Evolutionary conservation across 2,329 filamentous ascomycete species (phyloP), one percentile per base, ranked within the genome.

Genomic region (Hymenoscyphus fructigenus): DNA sequence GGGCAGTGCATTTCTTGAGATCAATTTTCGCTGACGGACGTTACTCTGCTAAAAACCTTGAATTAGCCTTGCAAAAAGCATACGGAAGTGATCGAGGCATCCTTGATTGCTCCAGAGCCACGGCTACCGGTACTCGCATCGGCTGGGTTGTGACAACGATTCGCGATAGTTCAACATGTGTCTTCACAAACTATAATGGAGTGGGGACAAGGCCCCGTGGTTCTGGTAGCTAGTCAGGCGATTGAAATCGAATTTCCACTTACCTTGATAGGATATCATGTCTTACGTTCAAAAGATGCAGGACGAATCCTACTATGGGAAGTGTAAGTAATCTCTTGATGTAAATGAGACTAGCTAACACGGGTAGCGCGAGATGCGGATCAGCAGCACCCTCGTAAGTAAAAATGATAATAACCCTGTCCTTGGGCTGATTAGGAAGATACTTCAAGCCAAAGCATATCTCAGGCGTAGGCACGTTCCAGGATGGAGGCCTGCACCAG

Each of bases 181-280:
- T 65, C 44, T 65, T 65, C 57, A 65, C 63, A 7, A 65, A 65
- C 41, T 65, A 65, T 55, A 65, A 65, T 50, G 32, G 58, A 28
- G 47, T 61, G n/a, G 47, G 58, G n/a, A 57, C 47, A 57, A 28
- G 63, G 26, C 59, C 55, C 10, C 36, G 36, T 4, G 36, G 36
- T 38, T 38, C 36, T 38, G 36, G 36, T 38, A 38, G 36, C 36
- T 38, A 6, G 36, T 38, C 36, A 38, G 36, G 36, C 36, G 36
- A 28, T 12, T 1, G 28, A 23, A 28, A 17, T 50, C 20, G 59
- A 60, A 50, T 5, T 50, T 50, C 34, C 1, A 15, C 59, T 60
- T 1, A 60, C 28, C 5, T 53, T 20, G 14, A 12, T 50, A 60
- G 59, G 38, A 60, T 60, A 60, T 34, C 10, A 50, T 53, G 28